Base-by-base conservation (phyloP, 2,329 filamentous ascomycete species). In the Talaromyces verruculosus region DNA sequence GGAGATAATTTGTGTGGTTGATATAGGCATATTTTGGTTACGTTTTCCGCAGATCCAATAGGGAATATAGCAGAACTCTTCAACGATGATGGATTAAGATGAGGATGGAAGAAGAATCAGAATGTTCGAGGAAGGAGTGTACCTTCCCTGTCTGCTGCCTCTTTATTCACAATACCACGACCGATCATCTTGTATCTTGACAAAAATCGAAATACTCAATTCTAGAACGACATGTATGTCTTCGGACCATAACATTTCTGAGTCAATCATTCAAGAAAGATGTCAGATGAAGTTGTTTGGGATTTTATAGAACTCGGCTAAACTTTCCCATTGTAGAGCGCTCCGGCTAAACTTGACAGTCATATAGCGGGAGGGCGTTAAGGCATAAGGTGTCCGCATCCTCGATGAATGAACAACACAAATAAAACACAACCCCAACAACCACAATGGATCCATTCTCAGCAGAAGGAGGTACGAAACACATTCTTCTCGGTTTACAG, bases 371-470 rank as follows among this genome's bases (percentile, higher is more conserved):
- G 41, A 37, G 30, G n/a, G 15, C 19, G 43, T 47, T 19, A 59
- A 28, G 3, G 57, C 57, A 28, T 60, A 22, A 45, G 57, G 57
- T 60, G 57, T 45, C 57, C 53, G 53, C 33, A 55, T 37, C 45
- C 11, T 35, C 15, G 25, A 43, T 53, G 28, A 28, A 49, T 17
- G 28, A 64, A 53, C 61, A 43, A 47, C 53, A 63, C 37, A 55
- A 45, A 55, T 53, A 63, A 47, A 47, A 45, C 53, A 64, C 28
- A 43, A 64, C 6, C 28, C 10, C 25, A 47, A 64, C 62, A 64
- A 10, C 30, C 51, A 41, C 58, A 65, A 87, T 87, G 84, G 87
- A 89, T 78, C 87, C 87, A 57, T 89, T 88, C 75, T 87, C 85
- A 66, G 80, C 85, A 70, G 87, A 89, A 79, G 86, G 86, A 79